Percentiles rank a stretch among this genome's conserved stretches.
Evolutionary conservation across 108 stramenopile species (phyloP).

Genomic region (Skeletonema potamos): DNA sequence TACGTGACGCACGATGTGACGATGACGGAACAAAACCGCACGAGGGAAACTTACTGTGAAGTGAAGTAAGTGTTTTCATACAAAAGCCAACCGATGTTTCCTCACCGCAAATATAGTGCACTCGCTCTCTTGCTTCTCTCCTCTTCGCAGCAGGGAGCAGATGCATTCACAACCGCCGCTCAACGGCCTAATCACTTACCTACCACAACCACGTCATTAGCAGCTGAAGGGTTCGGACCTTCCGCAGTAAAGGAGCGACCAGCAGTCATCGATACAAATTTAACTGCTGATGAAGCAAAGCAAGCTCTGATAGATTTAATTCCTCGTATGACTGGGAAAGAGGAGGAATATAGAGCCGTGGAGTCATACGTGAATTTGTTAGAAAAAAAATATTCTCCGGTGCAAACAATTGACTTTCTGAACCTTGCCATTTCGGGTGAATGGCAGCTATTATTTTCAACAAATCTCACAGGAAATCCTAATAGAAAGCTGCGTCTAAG

Average conservation of each 20-base stretch:
- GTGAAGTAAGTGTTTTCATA: no score
- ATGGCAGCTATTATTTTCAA: constrained; percentile 78
- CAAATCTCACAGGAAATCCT: constrained; percentile 51
- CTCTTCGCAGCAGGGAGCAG: not conserved
- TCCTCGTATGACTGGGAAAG: constrained; percentile 72
- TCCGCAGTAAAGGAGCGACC: not conserved
- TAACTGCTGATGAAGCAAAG: constrained; percentile 37
- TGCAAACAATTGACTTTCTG: constrained; percentile 72
- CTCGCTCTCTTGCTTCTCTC: not conserved
- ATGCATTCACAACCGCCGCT: not conserved
- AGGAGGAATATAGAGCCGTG: constrained; percentile 58
- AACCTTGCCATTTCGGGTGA: constrained; percentile 70
- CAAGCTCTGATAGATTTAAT: constrained; percentile 54
- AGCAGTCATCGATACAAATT: not conserved
- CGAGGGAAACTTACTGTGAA: not conserved
- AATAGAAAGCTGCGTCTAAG: constrained; percentile 45
- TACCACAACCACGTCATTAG: not conserved
- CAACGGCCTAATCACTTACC: not conserved
- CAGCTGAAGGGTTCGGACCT: not conserved
- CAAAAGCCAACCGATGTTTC: not conserved
- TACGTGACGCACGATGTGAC: no score
- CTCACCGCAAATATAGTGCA: not conserved
- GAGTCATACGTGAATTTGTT: constrained; percentile 70
- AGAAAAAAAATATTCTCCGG: constrained; percentile 58
- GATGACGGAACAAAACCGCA: not conserved